Conservation (phyloP, 139 green algal genomes). For the Chlamydomonas incerta region DNA sequence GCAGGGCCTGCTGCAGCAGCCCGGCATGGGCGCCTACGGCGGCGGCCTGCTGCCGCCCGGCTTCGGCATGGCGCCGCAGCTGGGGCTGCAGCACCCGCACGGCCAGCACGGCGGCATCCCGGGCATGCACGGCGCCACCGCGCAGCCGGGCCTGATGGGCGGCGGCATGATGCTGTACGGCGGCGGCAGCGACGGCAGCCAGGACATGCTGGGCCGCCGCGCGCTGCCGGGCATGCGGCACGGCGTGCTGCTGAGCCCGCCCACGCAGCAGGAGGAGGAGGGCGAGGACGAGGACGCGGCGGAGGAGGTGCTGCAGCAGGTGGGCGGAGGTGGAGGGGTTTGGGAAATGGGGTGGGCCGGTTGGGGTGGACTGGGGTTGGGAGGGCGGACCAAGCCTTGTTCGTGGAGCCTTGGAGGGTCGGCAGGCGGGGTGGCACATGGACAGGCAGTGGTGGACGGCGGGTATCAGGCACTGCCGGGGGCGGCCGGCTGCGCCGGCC, state of each 20-base stretch:
- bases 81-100: too few relatives aligned
- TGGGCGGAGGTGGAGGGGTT: not conserved
- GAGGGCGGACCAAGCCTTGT: too few relatives aligned
- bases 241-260: not conserved
- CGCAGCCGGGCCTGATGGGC: not conserved
- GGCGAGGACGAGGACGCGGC: constrained; percentile 11
- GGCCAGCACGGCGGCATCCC: too few relatives aligned
- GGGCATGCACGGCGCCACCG: too few relatives aligned
- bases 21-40: not conserved
- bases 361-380: not conserved
- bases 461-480: too few relatives aligned
- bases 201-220: not conserved
- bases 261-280: constrained; percentile 4
- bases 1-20: too few relatives aligned
- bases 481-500: too few relatives aligned
- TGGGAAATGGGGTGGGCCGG: not conserved
- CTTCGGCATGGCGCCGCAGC: not conserved
- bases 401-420: too few relatives aligned
- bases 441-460: too few relatives aligned
- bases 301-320: constrained; percentile 31
- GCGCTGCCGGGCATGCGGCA: not conserved
- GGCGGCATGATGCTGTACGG: not conserved
- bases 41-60: not conserved
- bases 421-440: too few relatives aligned
- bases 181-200: not conserved